Evolutionary conservation across 345 rosid genomes (phyloP).

Genomic region (Gossypium arboreum): DNA sequence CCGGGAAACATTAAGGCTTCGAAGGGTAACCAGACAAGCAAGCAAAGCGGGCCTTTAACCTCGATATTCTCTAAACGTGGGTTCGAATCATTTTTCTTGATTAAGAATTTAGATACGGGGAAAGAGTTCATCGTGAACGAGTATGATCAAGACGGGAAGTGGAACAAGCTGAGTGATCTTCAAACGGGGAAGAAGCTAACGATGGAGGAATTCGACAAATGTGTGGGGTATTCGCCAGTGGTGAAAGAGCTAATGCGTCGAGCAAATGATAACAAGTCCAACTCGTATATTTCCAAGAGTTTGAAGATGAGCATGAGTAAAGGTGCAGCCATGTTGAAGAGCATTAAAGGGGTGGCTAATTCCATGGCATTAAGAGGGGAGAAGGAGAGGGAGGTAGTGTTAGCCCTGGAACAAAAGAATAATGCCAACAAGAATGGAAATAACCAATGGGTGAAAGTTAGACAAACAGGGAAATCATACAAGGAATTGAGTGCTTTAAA

Average conservation of each 20-base stretch:
- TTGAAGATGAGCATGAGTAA: constrained; percentile 69
- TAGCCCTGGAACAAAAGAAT: constrained; percentile 24
- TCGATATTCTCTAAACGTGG: constrained; percentile 32
- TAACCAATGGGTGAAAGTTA: constrained; percentile 76
- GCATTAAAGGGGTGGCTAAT: constrained; percentile 73
- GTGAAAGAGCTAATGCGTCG: constrained; percentile 87
- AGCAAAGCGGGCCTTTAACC: constrained; percentile 26
- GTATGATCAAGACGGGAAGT: constrained; percentile 65
- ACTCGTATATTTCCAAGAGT: constrained; percentile 65
- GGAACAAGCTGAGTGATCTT: constrained; percentile 88
- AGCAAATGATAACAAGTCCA: constrained; percentile 38
- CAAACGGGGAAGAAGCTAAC: constrained; percentile 91
- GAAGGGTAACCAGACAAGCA: constrained; percentile 6
- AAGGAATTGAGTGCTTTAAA: constrained; percentile 85
- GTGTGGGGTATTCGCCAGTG: constrained; percentile 74
- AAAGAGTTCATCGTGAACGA: constrained; percentile 84
- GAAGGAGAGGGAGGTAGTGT: constrained; percentile 42
- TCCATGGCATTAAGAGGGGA: constrained; percentile 52
- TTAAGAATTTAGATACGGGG: constrained; percentile 84
- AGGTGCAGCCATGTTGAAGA: constrained; percentile 80
- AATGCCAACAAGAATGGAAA: constrained; percentile 37
- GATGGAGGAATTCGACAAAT: constrained; percentile 86
- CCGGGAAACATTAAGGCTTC: constrained; percentile 38
- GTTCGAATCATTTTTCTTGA: constrained; percentile 71
- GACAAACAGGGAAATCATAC: constrained; percentile 66